phyloP scores from a whole-genome alignment of 768 basidiomycete genomes.

The Boletellus ananas region DNA sequence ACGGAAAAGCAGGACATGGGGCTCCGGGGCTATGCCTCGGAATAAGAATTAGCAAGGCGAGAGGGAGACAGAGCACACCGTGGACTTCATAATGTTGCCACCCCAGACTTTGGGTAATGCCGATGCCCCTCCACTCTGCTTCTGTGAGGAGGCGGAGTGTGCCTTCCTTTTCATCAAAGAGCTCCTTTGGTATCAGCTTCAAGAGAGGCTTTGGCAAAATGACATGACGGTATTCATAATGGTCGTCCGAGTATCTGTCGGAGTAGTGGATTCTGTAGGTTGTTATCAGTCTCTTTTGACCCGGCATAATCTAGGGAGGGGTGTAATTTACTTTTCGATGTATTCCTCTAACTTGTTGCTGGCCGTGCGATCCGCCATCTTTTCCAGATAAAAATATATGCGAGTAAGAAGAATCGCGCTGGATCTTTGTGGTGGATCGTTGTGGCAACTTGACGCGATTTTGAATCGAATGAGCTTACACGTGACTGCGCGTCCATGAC shows the following conservation, averaged over 20 bases:
- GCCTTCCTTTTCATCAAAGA: conserved; percentile 74
- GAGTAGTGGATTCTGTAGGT: conserved; percentile 77
- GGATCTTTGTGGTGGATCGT: not conserved
- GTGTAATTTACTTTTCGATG: conserved; percentile 60
- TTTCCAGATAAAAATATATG: conserved; percentile 8
- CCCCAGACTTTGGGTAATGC: conserved; percentile 92
- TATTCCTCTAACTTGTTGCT: conserved; percentile 65
- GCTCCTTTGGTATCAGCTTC: conserved; percentile 87
- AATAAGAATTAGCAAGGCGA: conserved; percentile 12
- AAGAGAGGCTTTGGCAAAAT: conserved; percentile 93
- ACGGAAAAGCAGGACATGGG: conserved; percentile 91
- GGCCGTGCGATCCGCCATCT: conserved; percentile 35
- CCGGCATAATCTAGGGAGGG: conserved; percentile 5
- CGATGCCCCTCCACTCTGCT: conserved; percentile 93
- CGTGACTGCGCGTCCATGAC: conserved; percentile 29
- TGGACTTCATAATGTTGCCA: conserved; percentile 99
- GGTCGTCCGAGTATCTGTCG: conserved; percentile 88
- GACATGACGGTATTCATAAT: conserved; percentile 95
- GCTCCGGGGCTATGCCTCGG: conserved; percentile 67
- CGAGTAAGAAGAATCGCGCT: conserved; percentile 1
- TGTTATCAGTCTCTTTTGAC: conserved; percentile 16
- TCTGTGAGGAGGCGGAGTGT: conserved; percentile 81
- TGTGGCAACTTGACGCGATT: conserved; percentile 4
- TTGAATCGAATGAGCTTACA: conserved; percentile 7
- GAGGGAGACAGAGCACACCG: conserved; percentile 42